A percentile compares a stretch with the other conserved stretches of the same genome.
phyloP scores from a whole-genome alignment of 768 basidiomycete genomes.

The Agaricus blazei region DNA sequence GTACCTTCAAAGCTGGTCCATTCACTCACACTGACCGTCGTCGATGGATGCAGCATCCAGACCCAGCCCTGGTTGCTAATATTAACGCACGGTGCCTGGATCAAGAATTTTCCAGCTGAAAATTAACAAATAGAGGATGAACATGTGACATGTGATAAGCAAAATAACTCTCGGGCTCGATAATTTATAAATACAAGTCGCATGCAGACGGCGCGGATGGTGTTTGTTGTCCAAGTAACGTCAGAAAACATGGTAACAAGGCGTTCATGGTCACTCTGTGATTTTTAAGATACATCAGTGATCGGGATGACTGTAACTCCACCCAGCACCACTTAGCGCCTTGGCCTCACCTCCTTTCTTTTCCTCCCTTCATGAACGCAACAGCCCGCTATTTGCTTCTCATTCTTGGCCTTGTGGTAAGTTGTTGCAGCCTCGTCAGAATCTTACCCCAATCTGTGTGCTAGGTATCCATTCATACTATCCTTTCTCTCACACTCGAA shows the following conservation, averaged over 20 bases:
- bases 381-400: conserved; percentile 28
- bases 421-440: conserved; percentile 8
- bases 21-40: too few species aligned
- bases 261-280: too few species aligned
- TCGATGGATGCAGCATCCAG: too few species aligned
- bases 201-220: background rate
- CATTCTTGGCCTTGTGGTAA: conserved; percentile 27
- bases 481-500: conserved; percentile 47
- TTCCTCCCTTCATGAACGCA: conserved; percentile 22
- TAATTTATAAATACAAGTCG: too few species aligned
- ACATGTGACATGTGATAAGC: too few species aligned
- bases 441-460: background rate
- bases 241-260: too few species aligned
- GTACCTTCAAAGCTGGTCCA: too few species aligned
- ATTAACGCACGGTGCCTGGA: too few species aligned
- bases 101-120: too few species aligned
- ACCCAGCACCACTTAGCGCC: background rate
- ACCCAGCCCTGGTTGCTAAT: too few species aligned
- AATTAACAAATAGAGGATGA: too few species aligned
- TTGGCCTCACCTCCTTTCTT: background rate
- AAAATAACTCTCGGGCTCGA: too few species aligned
- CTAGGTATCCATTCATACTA: conserved; percentile 33
- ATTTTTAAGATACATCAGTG: background rate
- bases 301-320: background rate
- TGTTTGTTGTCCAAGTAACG: background rate